Base-by-base conservation (phyloP, 257 asterid genomes). In the Scutellaria galericulata region DNA sequence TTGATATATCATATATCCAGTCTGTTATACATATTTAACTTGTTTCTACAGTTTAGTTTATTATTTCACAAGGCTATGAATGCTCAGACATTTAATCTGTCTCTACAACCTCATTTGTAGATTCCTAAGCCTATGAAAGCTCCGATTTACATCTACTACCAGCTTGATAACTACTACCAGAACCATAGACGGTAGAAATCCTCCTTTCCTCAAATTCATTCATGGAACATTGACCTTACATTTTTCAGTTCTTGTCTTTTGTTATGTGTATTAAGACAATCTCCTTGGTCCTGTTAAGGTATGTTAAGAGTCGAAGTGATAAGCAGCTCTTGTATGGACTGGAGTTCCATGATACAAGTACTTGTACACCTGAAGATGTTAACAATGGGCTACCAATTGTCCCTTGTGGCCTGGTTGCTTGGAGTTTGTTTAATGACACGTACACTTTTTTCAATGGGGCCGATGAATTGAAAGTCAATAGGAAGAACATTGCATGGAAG, bases 81-180 rank as follows among this genome's bases (percentile, higher is more conserved):
- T 22, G 41, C 45, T 67, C 59, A 1, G 55, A 15, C 40, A 60
- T 62, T 39, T 74, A 58, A 76, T 48, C 61, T 27, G 18, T 44
- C n/a, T 55, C 44, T 6, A 15, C 22, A n/a, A 64, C 72, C 39
- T 56, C 57, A 15, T 76, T 18, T 76, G 35, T 72, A 90, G 93
- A 85, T 88, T 66, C 88, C 78, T 62, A 80, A 85, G 76, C 63
- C 76, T 64, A 88, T 90, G 96, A 88, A 81, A 78, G 88, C 90
- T 82, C 96, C 96, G 71, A 86, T 88, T 69, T 82, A 79, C 61
- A 37, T 90, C 66, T 90, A 90, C 75, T 90, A 90, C 85, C 95
- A 90, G 83, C 95, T 90, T 52, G 95, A 90, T 76, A 88, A 86
- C 78, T 86, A 83, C 88, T 90, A 88, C 79, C 96, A 90, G 84